These are phyloP conservation scores for Metarhizium rileyi DNA, from an alignment of 2,329 filamentous ascomycete genomes.

Conservation along the genomic window DNA sequence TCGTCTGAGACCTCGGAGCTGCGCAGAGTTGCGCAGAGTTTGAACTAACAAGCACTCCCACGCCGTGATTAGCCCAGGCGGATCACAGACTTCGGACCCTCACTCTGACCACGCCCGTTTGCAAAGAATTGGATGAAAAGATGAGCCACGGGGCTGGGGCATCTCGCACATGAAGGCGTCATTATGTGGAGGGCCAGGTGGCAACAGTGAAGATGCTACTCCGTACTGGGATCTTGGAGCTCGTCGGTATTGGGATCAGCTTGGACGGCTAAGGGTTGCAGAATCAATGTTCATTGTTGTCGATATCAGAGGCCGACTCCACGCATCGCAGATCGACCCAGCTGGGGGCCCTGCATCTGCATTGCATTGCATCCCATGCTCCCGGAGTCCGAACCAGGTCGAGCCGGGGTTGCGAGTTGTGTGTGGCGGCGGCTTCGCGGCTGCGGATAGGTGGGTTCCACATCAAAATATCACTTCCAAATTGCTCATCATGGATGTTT, in stretches of 20 bases:
- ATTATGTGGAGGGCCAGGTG: background rate
- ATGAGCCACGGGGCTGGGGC: background rate
- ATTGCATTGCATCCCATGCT: background rate
- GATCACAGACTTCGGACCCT: background rate
- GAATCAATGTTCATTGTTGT: background rate
- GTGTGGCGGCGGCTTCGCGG: background rate
- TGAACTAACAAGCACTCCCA: background rate
- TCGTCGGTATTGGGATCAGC: background rate
- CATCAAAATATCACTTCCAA: background rate
- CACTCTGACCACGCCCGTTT: background rate
- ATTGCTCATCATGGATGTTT: background rate
- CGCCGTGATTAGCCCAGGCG: background rate
- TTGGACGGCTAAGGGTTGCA: background rate
- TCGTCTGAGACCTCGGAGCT: too few species aligned
- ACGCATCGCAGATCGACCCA: constrained; percentile 5
- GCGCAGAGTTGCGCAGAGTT: background rate
- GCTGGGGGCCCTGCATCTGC: too few species aligned
- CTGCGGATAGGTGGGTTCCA: background rate
- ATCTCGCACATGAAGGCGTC: background rate
- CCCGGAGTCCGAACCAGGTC: background rate
- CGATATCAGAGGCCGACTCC: constrained; percentile 4
- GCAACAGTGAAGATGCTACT: background rate
- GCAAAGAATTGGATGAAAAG: background rate
- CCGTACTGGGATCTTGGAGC: background rate
- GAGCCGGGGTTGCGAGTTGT: background rate